Evolutionary conservation across 2,329 filamentous ascomycete genomes (phyloP), one percentile per base, ranked within the genome.

Genomic region (Myriosclerotinia duriaeana): DNA sequence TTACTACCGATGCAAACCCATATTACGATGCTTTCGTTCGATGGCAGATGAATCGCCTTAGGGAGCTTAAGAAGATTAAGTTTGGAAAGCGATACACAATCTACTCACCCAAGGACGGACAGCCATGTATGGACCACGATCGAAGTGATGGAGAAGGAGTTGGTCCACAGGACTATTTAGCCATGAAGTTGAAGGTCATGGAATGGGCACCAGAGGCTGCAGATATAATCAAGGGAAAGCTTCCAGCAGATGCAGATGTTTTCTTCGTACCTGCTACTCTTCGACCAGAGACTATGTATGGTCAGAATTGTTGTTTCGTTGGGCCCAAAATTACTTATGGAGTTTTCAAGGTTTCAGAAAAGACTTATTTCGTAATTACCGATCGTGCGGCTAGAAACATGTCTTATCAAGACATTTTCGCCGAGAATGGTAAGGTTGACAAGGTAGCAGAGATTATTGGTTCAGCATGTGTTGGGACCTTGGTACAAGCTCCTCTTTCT

Each of bases 281-380:
- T 69, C 86, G 95, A 69, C 92, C 95, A 2, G 95, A 99, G 83
- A 99, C 95, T 46, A 98, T 99, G 94, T 99, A 98, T 77, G 96
- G 96, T 52, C 95, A 98, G 79, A 96, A 89, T 5, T 96, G 92
- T 80, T 97, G 93, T 78, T 99, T 98, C 73, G 92, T 99, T 58
- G 92, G 93, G 4, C 94, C 95, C 12, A 91, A 90, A 76, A 90
- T 98, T 75, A 87, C 84, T 54, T 99, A 99, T 75, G 94, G 94
- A 61, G 81, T 99, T 70, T 97, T 92, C 84, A 91, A 92, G 78
- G 86, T 87, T 65, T 85, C 85, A 30, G 85, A 90, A 70, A 89
- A 87, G 70, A 90, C 96, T 72, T 97, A 92, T 80, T 95, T 89
- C 76, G 83, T 98, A 68, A 84, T 93, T 70, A 96, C 91, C 17